Base-by-base conservation (phyloP, 2,329 filamentous ascomycete genomes). In the Botrytis hyacinthi region DNA sequence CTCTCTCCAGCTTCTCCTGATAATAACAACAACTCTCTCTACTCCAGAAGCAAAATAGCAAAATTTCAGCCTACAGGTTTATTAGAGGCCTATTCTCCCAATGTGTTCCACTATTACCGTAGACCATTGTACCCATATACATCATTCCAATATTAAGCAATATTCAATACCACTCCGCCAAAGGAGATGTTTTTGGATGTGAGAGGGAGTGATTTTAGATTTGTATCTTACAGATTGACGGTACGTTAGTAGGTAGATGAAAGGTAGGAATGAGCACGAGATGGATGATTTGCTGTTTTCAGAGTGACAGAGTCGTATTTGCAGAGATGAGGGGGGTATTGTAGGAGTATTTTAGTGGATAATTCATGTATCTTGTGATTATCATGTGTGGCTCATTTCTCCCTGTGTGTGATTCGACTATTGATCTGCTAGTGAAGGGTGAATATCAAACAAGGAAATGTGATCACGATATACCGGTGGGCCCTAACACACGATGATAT, bases 241-340 rank as follows among this genome's bases (percentile, higher is more conserved):
- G 16, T 18, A 0, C 2, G 3, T 1, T 29, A n/a, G 51, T 54
- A 8, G 51, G 26, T 5, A 10, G n/a, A 2, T 29, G 26, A 16
- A 54, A 16, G 51, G 4, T n/a, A n/a, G n/a, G 26, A 16, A 54
- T 29, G 4, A 14, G 26, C 4, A 51, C 12, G 26, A 51, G 48
- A n/a, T 14, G 5, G 10, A 51, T 4, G 48, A n/a, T n/a, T 51
- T n/a, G 26, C 46, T 48, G 22, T 48, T n/a, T 14, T 3, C 48
- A n/a, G 5, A 51, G 5, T n/a, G 14, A 2, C 3, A n/a, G 26
- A n/a, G 12, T 6, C 6, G 14, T 6, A 0, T n/a, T 14, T 6
- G 48, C 10, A 14, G 48, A 14, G 10, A n/a, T 51, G 46, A 26
- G 22, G 2, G 8, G 22, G n/a, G 22, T 7, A 5, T n/a, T n/a